Conservation (phyloP, 345 rosid species). For the Moricandia moricandioides region DNA sequence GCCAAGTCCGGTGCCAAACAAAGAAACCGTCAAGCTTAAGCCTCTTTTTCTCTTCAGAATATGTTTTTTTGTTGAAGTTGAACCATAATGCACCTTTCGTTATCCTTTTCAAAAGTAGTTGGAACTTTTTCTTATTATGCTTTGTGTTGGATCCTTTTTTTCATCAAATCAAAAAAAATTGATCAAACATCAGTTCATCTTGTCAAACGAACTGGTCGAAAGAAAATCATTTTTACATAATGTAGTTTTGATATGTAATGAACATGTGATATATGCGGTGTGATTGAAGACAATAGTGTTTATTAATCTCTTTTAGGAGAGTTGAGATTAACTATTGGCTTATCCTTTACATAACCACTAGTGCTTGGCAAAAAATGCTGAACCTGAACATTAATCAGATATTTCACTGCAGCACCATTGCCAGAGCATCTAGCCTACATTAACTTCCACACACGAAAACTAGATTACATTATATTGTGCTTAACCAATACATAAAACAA, state of each 20-base stretch:
- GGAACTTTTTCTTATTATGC: not conserved
- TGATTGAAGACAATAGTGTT: too few species aligned
- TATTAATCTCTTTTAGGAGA: too few species aligned
- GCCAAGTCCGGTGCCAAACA: slow-evolving; percentile 88
- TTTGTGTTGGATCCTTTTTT: not conserved
- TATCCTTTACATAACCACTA: too few species aligned
- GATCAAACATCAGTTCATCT: not conserved
- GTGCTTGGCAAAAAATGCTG: too few species aligned
- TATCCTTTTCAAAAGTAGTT: slow-evolving; percentile 12
- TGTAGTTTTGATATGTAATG: not conserved
- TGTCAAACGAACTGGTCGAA: not conserved
- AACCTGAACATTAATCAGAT: too few species aligned
- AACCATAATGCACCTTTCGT: slow-evolving; percentile 3
- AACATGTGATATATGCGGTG: too few species aligned
- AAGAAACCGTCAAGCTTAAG: slow-evolving; percentile 71
- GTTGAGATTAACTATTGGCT: too few species aligned
- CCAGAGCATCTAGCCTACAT: not conserved
- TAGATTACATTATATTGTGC: not conserved
- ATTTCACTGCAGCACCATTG: too few species aligned
- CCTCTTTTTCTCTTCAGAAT: not conserved
- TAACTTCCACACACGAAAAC: not conserved
- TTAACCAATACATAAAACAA: not conserved
- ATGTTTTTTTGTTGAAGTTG: slow-evolving; percentile 13
- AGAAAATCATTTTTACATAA: too few species aligned
- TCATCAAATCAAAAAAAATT: not conserved